Percentiles rank a stretch among this genome's conserved stretches.
Evolutionary conservation across 352 stramenopile species (phyloP).

Genomic region (Pythium brassicae): DNA sequence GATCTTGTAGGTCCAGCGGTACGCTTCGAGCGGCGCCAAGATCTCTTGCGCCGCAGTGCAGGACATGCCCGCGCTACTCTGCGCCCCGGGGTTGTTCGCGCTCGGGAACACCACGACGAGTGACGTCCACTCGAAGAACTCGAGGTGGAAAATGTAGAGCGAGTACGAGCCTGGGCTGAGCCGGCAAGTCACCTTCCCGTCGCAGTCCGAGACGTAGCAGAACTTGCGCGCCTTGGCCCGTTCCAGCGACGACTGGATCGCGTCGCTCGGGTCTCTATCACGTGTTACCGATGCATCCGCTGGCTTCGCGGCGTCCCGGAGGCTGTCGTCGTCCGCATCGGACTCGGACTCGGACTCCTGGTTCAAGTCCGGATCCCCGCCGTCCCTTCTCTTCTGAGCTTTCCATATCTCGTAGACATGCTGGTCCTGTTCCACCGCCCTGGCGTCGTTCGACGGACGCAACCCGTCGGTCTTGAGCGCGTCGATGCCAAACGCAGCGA

Average conservation of each 20-base stretch:
- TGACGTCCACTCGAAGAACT: conserved; percentile 73
- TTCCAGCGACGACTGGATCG: conserved; percentile 6
- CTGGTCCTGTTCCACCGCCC: neutral
- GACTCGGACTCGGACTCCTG: neutral
- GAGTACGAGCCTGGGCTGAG: conserved; percentile 60
- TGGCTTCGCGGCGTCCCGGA: neutral
- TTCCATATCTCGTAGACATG: conserved; percentile 22
- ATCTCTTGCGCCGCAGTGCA: conserved; percentile 40
- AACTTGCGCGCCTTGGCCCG: conserved; percentile 7
- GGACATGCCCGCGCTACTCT: conserved; percentile 19
- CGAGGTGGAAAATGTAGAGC: conserved; percentile 64
- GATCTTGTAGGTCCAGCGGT: conserved; percentile 54
- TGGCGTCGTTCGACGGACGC: neutral
- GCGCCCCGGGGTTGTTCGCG: conserved; percentile 34
- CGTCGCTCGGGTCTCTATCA: conserved; percentile 1
- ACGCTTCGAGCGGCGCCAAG: conserved; percentile 49
- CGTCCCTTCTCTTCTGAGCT: neutral
- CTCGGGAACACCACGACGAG: conserved; percentile 49
- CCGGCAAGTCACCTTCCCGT: conserved; percentile 31
- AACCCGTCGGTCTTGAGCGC: conserved; percentile 16
- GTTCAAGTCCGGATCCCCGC: neutral
- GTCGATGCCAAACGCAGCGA: conserved; percentile 24
- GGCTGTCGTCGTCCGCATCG: neutral
- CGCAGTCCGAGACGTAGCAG: conserved; percentile 33
- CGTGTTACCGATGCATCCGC: neutral